Base-by-base conservation (phyloP, 2,329 filamentous ascomycete species). In the Neofusicoccum parvum region DNA sequence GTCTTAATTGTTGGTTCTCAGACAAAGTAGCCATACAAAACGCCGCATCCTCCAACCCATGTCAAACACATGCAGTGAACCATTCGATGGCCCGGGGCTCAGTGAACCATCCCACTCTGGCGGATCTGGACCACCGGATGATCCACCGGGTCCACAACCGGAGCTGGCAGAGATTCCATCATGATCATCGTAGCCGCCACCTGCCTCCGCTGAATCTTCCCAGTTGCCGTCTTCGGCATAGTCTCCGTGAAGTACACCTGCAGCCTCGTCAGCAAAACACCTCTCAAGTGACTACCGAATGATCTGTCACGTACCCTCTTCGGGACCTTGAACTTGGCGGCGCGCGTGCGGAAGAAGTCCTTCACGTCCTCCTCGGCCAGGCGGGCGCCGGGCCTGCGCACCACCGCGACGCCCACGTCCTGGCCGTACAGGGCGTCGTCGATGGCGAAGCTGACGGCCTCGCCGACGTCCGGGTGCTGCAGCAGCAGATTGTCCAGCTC, bases 291-390 rank as follows among this genome's bases (percentile, higher is more conserved):
- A 23, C 20, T 2, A 2, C 20, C 20, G 20, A 2, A 23, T 23
- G 20, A 2, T 23, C 3, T 2, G 20, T 23, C 3, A 23, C 20
- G 20, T 2, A 23, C 88, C 82, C 90, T 87, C 80, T 90, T 92
- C 2, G 91, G 91, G 43, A 91, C 84, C 82, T 94, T 94, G 78
- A 92, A 93, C 78, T 90, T 91, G 65, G 88, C 89, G 68, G 91
- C 79, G 74, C 86, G 88, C 68, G 88, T 85, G 0, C 80, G 81
- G 67, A 91, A 85, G 84, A 87, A 93, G 11, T 72, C 73, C 76
- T 85, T 87, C 71, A 94, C 74, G 66, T 88, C 87, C 2, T 86
- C 82, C 32, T 83, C 82, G 64, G 78, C 80, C 71, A 75, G 36
- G 56, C 71, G 67, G 62, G 83, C 79, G 0, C 85, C 88, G 15